phyloP scores from a whole-genome alignment of 495 filamentous ascomycete species.

The Aspergillus sclerotiicarbonarius region DNA sequence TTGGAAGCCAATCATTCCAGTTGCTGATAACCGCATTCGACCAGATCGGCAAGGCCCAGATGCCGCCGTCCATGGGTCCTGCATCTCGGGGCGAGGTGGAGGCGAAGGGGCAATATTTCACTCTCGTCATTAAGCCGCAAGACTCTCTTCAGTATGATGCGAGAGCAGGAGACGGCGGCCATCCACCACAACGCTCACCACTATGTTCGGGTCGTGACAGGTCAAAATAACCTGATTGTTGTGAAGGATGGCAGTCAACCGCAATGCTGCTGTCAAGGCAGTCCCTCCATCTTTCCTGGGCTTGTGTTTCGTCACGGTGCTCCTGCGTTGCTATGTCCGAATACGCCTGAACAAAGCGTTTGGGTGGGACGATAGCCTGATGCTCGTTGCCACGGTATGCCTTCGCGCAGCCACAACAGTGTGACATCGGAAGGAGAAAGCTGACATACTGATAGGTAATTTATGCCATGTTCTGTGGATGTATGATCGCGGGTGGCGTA shows the following conservation, averaged over 20 bases:
- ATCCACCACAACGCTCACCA: too few species aligned
- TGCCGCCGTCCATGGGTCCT: too few species aligned
- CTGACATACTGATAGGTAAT: neutral
- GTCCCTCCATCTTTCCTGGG: neutral
- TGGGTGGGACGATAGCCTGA: slow-evolving; percentile 4
- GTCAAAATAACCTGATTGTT: too few species aligned
- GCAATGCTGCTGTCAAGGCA: neutral
- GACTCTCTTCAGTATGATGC: too few species aligned
- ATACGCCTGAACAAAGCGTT: neutral
- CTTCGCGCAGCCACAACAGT: neutral
- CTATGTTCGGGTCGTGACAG: too few species aligned
- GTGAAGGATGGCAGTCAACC: neutral
- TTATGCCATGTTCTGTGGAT: neutral
- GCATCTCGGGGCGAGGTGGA: too few species aligned
- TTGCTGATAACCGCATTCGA: too few species aligned
- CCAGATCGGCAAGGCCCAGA: too few species aligned
- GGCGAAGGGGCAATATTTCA: too few species aligned
- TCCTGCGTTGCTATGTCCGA: slow-evolving; percentile 4
- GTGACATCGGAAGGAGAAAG: neutral
- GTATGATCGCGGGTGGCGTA: neutral
- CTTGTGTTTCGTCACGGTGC: neutral
- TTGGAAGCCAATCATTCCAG: too few species aligned
- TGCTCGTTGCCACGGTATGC: neutral
- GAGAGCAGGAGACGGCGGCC: too few species aligned
- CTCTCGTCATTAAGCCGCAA: too few species aligned